Evolutionary conservation across 2,329 filamentous ascomycete species (phyloP), one percentile per base, ranked within the genome.

Genomic region (Moelleriella libera): DNA sequence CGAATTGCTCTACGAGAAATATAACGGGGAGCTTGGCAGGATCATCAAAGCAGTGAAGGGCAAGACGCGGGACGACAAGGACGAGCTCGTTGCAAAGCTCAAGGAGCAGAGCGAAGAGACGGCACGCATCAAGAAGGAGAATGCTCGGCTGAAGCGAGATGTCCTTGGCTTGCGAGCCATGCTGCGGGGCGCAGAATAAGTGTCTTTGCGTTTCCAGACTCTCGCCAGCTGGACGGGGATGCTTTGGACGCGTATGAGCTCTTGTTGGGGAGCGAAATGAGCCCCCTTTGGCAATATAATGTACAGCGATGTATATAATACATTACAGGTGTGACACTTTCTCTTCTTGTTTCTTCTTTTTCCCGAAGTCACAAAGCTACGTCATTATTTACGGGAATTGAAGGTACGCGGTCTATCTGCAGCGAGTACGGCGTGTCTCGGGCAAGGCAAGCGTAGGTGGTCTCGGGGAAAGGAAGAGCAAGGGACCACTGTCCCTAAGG

Each of bases 21-120:
- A 96, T 70, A 95, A 96, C 58, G 78, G 80, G n/a, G 90, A 96
- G 66, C 68, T 97, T 44, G 83, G 79, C 55, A 88, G 85, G 68
- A 85, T 96, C 50, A 73, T 88, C 42, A 83, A 80, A 61, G 85
- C 83, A 41, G 73, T 92, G 44, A 80, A 79, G 61, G 77, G 77
- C 50, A 83, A 82, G 54, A 78, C 79, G 4, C 83, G 84, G 45
- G 83, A 87, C 41, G 87, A 86, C 9, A 85, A 86, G 56, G 85
- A 88, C 56, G 86, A 90, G 56, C 65, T 95, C 50, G 74, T 88
- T 58, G 68, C 68, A 37, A 79, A 80, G 59, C 62, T 95, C 50
- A 82, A 77, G 54, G 85, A 88, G 53, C 75, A 78, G 46, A 75
- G 84, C 54, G 88, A 94, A 51, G 89, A 96, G 65, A 76, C 80